These are phyloP conservation scores for Apium graveolens DNA, from an alignment of 129 eudicot genomes.

Conservation along the genomic window DNA sequence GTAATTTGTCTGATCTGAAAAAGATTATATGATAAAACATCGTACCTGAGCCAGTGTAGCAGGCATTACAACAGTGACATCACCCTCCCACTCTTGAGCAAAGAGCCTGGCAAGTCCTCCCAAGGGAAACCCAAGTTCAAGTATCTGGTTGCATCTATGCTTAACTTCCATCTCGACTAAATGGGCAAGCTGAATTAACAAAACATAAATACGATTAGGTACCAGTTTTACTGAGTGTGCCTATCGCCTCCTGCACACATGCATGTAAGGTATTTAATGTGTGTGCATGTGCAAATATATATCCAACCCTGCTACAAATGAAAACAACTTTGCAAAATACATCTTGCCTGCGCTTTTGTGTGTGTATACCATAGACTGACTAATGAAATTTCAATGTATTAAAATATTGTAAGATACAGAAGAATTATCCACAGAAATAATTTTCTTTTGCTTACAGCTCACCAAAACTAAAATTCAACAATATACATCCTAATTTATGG, in stretches of 20 bases:
- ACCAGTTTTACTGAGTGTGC: neutral
- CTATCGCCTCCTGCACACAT: neutral
- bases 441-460: neutral
- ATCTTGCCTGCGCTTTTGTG: neutral
- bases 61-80: slow-evolving; percentile 94
- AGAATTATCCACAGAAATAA: neutral
- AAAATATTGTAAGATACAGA: neutral
- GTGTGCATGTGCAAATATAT: neutral
- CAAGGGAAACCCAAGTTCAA: slow-evolving; percentile 88
- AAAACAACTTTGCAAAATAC: neutral
- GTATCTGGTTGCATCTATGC: slow-evolving; percentile 79
- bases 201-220: neutral
- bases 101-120: slow-evolving; percentile 92
- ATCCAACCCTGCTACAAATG: neutral
- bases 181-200: slow-evolving; percentile 68
- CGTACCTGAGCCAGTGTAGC: slow-evolving; percentile 87
- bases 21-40: neutral
- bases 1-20: neutral
- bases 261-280: neutral
- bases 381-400: neutral
- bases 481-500: neutral
- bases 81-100: slow-evolving; percentile 99
- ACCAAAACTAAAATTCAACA: neutral
- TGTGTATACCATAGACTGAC: neutral
- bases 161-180: slow-evolving; percentile 93